phyloP scores from a whole-genome alignment of 352 stramenopile species.

The Pythium rhizo-oryzae region DNA sequence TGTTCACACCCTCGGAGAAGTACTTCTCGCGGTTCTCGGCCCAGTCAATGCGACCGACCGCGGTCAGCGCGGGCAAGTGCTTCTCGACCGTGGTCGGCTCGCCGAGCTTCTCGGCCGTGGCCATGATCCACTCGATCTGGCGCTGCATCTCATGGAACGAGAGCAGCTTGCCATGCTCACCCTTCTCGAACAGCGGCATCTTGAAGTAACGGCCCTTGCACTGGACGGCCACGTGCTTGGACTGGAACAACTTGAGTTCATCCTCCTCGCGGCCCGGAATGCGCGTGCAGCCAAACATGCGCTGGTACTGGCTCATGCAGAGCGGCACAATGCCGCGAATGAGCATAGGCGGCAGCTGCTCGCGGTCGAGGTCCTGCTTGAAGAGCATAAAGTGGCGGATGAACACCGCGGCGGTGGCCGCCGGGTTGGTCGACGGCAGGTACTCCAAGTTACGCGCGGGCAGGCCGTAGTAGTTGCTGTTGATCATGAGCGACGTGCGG shows the following conservation, averaged over 20 bases:
- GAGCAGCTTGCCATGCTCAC: slow-evolving; percentile 69
- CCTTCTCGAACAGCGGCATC: slow-evolving; percentile 85
- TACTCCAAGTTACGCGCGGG: slow-evolving; percentile 65
- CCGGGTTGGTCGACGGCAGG: slow-evolving; percentile 58
- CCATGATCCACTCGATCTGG: slow-evolving; percentile 75
- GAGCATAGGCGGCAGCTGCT: slow-evolving; percentile 78
- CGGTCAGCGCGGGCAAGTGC: slow-evolving; percentile 82
- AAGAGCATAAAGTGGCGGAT: slow-evolving; percentile 87
- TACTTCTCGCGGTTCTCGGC: slow-evolving; percentile 88
- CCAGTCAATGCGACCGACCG: slow-evolving; percentile 84
- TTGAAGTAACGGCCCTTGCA: slow-evolving; percentile 90
- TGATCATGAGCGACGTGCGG: slow-evolving; percentile 90
- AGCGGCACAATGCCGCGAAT: slow-evolving; percentile 88
- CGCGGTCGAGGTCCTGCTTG: slow-evolving; percentile 85
- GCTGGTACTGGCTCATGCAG: slow-evolving; percentile 91
- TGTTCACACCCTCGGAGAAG: slow-evolving; percentile 88
- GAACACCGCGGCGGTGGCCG: slow-evolving; percentile 64
- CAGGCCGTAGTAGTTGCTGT: slow-evolving; percentile 93
- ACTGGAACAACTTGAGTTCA: slow-evolving; percentile 72
- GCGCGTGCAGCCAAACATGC: slow-evolving; percentile 91
- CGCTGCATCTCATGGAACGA: slow-evolving; percentile 80
- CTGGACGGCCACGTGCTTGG: slow-evolving; percentile 89
- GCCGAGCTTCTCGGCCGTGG: slow-evolving; percentile 43
- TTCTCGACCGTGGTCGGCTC: slow-evolving; percentile 40
- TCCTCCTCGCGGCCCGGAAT: slow-evolving; percentile 88